Evolutionary conservation across 371 early-diverging fungal species (phyloP).

Genomic region (Mortierella sp.): DNA sequence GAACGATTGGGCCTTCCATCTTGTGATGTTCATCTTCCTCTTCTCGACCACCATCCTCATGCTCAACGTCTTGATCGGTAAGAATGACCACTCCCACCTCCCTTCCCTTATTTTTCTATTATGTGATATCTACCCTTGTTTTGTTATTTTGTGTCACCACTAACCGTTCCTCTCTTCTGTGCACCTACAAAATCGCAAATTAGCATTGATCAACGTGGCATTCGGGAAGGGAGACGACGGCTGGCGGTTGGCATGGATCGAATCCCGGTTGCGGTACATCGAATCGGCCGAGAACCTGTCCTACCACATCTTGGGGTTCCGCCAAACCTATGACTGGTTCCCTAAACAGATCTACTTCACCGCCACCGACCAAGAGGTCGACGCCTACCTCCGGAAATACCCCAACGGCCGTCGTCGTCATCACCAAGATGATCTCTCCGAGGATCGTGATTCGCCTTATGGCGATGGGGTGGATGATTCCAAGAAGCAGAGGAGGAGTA

Average conservation of each 20-base stretch:
- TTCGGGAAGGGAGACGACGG: constrained; percentile 12
- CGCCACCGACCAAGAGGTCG: constrained; percentile 8
- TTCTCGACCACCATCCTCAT: constrained; percentile 2
- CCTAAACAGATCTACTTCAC: constrained; percentile 19
- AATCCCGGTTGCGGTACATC: constrained; percentile 10
- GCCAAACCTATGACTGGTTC: background rate
- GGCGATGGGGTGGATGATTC: no score
- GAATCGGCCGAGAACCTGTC: constrained; percentile 35
- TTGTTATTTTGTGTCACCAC: background rate
- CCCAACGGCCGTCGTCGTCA: background rate
- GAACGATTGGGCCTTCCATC: background rate
- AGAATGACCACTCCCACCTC: background rate
- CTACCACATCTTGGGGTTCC: constrained; percentile 11
- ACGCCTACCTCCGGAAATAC: background rate
- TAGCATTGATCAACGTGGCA: constrained; percentile 16
- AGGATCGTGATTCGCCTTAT: no score
- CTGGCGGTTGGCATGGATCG: constrained; percentile 19
- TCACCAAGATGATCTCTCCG: no score
- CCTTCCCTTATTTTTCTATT: background rate
- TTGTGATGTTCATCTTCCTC: background rate
- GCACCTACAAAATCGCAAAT: background rate
- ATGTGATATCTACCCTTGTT: background rate
- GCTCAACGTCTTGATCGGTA: constrained; percentile 16
- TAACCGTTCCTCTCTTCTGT: background rate
- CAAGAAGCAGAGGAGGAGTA: no score